Evolutionary conservation across 2,329 filamentous ascomycete species (phyloP), one percentile per base, ranked within the genome.

Genomic region (Ophiostoma australiae): DNA sequence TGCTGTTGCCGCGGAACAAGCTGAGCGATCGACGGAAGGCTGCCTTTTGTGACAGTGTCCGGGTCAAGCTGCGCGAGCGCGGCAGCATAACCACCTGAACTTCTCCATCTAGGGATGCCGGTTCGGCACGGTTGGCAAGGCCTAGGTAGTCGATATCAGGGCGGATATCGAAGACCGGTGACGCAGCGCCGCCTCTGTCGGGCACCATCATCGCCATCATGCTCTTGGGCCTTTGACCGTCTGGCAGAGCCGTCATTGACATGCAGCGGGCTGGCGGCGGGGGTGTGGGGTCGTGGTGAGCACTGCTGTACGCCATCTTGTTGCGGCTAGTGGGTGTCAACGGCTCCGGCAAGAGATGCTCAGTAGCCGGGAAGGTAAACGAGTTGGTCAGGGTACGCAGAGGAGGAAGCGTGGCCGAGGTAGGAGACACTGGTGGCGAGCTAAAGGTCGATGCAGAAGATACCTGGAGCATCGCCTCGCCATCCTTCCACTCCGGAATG

Each of bases 111-210:
- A 66, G 31, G 17, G 69, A 37, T 2, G 55, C 17, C 48, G 52
- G 27, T 3, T 67, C 67, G 35, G 75, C 72, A 68, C 78, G 77
- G 71, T 83, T 81, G 0, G 80, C 79, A 8, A 84, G 77, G 0
- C 82, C 82, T 70, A 84, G 81, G 73, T 87, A 86, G 74, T 88
- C 85, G 63, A 88, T 82, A 68, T 88, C 86, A 0, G 85, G 85
- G 72, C 84, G 83, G 72, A 87, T 84, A 72, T 85, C 84, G 13
- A 74, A 70, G 3, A 72, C 69, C 5, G 70, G 69, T 37, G 72
- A 72, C 6, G 61, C 35, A 4, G 70, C 35, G 4, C 58, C 33
- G 2, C 68, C 33, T 0, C 63, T 37, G 1, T 44, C 52, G 13
- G 66, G 35, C 39, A 67, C 15, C 66, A 48, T 67, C 63, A 66